These are phyloP conservation scores for Alternaria tenuissima DNA, from an alignment of 2,329 filamentous ascomycete species.

Conservation along the genomic window DNA sequence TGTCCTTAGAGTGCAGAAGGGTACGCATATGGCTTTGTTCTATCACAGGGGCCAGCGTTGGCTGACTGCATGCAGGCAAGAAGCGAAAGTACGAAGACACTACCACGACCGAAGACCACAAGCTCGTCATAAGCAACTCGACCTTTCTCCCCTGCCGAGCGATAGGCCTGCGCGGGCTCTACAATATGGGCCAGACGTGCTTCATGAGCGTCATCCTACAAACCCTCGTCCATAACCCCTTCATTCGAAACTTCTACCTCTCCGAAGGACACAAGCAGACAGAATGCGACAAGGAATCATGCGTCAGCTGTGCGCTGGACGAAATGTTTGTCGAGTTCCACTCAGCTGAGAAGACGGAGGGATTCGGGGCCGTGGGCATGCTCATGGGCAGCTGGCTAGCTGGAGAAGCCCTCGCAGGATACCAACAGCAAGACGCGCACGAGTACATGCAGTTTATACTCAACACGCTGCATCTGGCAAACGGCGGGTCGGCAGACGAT, in stretches of 20 bases:
- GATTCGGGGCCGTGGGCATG: constrained; percentile 89
- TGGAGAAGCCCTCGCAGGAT: constrained; percentile 74
- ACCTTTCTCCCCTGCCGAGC: constrained; percentile 82
- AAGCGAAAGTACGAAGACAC: constrained; percentile 82
- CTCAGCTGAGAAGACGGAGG: constrained; percentile 80
- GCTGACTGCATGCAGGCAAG: constrained; percentile 56
- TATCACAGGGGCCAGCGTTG: constrained; percentile 6
- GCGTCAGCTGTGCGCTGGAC: constrained; percentile 68
- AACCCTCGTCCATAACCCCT: constrained; percentile 90
- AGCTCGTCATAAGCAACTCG: constrained; percentile 80
- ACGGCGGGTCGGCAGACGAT: constrained; percentile 63
- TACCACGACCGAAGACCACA: constrained; percentile 69
- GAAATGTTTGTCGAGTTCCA: constrained; percentile 71
- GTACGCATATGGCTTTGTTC: constrained; percentile 53
- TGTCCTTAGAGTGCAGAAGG: constrained; percentile 74
- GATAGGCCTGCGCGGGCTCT: constrained; percentile 87
- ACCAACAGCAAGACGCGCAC: constrained; percentile 95
- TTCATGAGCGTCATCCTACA: constrained; percentile 98
- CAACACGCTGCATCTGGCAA: constrained; percentile 84
- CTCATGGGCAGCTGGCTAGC: constrained; percentile 90
- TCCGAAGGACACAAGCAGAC: constrained; percentile 84
- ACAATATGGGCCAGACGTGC: constrained; percentile 98
- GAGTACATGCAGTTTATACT: constrained; percentile 97
- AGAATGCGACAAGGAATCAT: constrained; percentile 70
- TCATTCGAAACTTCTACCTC: constrained; percentile 90